These are phyloP conservation scores for Eucalyptus regnans DNA, from an alignment of 345 rosid species.

Conservation along the genomic window DNA sequence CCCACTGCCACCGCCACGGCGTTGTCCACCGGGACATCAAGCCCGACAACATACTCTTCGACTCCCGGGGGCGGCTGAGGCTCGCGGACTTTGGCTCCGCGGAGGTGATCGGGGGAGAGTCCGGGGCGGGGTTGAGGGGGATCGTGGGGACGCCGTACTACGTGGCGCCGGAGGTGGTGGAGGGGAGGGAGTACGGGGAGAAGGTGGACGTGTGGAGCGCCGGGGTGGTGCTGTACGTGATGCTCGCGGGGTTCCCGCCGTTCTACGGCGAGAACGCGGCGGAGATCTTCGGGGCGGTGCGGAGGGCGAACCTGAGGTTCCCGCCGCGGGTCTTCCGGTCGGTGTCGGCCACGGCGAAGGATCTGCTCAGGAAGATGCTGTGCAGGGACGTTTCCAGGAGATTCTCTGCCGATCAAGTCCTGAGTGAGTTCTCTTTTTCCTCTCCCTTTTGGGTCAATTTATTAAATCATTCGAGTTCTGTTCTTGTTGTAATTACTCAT, in stretches of 20 bases:
- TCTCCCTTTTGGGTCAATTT: background rate
- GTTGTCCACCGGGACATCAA: conserved; percentile 55
- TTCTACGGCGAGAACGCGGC: conserved; percentile 34
- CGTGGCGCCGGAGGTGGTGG: conserved; percentile 55
- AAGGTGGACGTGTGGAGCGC: conserved; percentile 65
- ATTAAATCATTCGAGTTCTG: background rate
- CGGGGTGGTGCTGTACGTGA: conserved; percentile 41
- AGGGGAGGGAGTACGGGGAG: conserved; percentile 38
- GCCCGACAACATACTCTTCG: conserved; percentile 50
- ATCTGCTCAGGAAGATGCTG: conserved; percentile 42
- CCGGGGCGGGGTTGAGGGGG: conserved; percentile 13
- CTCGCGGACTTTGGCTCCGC: conserved; percentile 88
- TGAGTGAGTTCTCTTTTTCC: conserved; percentile 16
- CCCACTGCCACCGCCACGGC: conserved; percentile 40
- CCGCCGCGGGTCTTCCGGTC: conserved; percentile 23
- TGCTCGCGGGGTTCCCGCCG: conserved; percentile 58
- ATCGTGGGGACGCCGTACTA: conserved; percentile 65
- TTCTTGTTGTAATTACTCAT: background rate
- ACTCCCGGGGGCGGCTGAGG: conserved; percentile 14
- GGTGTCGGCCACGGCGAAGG: conserved; percentile 35
- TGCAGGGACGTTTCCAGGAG: conserved; percentile 48
- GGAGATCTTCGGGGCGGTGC: conserved; percentile 44
- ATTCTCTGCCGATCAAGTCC: conserved; percentile 46
- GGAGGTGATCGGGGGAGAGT: conserved; percentile 21
- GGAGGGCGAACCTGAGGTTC: conserved; percentile 46